These are phyloP conservation scores for Crucibulum parvulum DNA, from an alignment of 1,284 basidiomycete species.

Conservation along the genomic window DNA sequence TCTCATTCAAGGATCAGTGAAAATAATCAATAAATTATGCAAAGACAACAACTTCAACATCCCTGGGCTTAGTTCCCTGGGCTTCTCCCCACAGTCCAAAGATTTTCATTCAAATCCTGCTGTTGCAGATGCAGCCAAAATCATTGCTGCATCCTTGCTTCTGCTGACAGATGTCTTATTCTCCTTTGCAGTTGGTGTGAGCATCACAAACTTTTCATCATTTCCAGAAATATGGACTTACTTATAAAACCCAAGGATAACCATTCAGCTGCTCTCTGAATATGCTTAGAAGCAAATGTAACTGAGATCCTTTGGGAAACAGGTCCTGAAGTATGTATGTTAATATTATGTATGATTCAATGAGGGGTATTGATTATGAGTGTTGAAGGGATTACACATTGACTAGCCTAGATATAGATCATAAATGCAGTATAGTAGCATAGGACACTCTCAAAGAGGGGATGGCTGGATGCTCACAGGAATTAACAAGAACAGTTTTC, in stretches of 20 bases:
- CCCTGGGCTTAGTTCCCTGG: background rate
- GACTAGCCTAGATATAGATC: background rate
- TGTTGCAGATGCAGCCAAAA: background rate
- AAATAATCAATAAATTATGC: background rate
- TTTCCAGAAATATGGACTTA: too few species aligned
- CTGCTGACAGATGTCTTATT: background rate
- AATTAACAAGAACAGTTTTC: too few species aligned
- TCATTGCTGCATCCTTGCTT: background rate
- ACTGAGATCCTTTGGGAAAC: constrained; percentile 45
- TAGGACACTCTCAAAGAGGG: constrained; percentile 40
- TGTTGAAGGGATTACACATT: too few species aligned
- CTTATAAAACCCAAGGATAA: too few species aligned
- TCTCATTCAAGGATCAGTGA: background rate
- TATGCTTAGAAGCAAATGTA: constrained; percentile 22
- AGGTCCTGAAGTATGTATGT: constrained; percentile 33
- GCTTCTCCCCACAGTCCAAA: background rate
- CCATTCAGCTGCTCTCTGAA: too few species aligned
- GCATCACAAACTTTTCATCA: too few species aligned
- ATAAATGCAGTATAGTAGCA: constrained; percentile 25
- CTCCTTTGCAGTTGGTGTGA: background rate
- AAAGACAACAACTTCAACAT: background rate
- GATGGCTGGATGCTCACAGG: too few species aligned
- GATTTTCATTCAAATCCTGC: background rate
- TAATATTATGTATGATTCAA: background rate
- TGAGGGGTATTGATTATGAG: background rate